Conservation (phyloP, 2,329 filamentous ascomycete species). For the Lanzia echinophila region DNA sequence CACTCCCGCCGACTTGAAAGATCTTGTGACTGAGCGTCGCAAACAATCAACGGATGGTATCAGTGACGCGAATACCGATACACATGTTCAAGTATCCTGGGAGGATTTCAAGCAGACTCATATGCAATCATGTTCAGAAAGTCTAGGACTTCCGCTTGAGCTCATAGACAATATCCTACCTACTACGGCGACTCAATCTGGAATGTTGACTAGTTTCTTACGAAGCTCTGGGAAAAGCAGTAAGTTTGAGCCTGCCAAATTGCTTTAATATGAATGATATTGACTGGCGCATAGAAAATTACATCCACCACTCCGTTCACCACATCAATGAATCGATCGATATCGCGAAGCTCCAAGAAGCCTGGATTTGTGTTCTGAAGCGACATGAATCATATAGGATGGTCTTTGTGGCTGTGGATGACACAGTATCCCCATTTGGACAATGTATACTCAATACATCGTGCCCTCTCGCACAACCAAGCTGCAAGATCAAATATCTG, state of each 20-base stretch:
- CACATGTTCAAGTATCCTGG: neutral
- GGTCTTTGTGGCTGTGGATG: neutral
- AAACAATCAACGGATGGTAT: neutral
- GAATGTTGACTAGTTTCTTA: constrained; percentile 2
- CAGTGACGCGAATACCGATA: neutral
- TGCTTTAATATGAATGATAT: neutral
- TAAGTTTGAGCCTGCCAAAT: neutral
- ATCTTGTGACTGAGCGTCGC: neutral
- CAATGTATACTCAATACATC: neutral
- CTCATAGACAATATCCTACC: neutral
- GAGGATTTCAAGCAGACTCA: neutral
- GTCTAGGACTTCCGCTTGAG: neutral
- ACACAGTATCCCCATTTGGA: neutral
- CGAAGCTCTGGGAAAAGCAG: neutral
- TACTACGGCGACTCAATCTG: constrained; percentile 3
- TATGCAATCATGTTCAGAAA: neutral
- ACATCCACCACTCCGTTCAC: constrained; percentile 3
- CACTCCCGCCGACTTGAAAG: neutral
- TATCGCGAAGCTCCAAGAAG: neutral
- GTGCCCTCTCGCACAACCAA: neutral
- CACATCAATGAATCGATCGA: neutral
- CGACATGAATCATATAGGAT: neutral
- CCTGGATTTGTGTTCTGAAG: neutral
- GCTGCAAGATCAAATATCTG: neutral
- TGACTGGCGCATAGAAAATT: neutral